These are phyloP conservation scores for Phytopythium mirpurense DNA, from an alignment of 352 stramenopile species.

Conservation along the genomic window DNA sequence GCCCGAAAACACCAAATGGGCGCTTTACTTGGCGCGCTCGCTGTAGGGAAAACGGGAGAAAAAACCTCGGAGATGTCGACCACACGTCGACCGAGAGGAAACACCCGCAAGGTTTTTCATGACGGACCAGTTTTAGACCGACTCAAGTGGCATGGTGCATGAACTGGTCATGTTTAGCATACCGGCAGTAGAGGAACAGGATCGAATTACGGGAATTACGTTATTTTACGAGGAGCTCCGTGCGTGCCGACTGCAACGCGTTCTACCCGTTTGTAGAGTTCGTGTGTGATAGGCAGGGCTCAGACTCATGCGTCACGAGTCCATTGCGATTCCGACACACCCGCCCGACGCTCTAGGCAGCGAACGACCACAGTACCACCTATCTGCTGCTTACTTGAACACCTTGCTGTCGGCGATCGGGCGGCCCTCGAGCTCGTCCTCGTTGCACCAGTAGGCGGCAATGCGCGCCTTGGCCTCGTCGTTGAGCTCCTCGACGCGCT, in stretches of 20 bases:
- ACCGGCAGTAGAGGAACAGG: too few relatives aligned
- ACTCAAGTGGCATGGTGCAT: too few relatives aligned
- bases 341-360: too few relatives aligned
- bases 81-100: background rate
- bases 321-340: too few relatives aligned
- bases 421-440: constrained; percentile 86
- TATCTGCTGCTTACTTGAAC: constrained; percentile 89
- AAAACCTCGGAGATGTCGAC: constrained; percentile 1
- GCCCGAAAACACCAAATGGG: background rate
- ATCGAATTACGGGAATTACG: too few relatives aligned
- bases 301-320: too few relatives aligned
- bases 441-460: constrained; percentile 85
- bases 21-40: background rate
- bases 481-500: constrained; percentile 64
- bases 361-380: too few relatives aligned
- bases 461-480: constrained; percentile 77
- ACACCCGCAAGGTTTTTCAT: constrained; percentile 1
- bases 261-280: too few relatives aligned
- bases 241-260: too few relatives aligned
- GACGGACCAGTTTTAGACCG: background rate
- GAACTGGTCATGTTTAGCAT: too few relatives aligned
- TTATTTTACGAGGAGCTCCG: too few relatives aligned
- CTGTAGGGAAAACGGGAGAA: background rate
- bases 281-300: too few relatives aligned
- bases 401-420: constrained; percentile 90